A percentile compares a stretch with the other conserved stretches of the same genome.
phyloP scores from a whole-genome alignment of 176 grass and related monocot species.

The Carex parvula region DNA sequence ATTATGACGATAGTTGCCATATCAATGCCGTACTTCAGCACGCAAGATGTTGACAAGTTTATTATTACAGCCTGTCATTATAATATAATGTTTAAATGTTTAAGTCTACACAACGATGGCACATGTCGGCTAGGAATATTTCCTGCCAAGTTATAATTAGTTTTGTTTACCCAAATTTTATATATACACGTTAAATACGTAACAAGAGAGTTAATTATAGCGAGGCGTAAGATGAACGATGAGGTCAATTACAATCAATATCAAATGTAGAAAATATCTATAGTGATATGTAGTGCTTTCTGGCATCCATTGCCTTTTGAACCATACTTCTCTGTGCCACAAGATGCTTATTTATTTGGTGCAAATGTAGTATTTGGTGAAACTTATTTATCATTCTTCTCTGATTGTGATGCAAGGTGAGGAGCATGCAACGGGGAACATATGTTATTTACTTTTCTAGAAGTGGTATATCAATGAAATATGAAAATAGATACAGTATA shows the following conservation, averaged over 20 bases:
- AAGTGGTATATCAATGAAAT: too few species aligned
- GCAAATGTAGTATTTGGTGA: too few species aligned
- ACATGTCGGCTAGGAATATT: neutral
- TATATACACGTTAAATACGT: neutral
- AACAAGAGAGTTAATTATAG: neutral
- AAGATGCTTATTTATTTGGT: too few species aligned
- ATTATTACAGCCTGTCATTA: neutral
- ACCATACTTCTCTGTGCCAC: too few species aligned
- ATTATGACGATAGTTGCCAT: neutral
- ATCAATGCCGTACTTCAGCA: neutral
- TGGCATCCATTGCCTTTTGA: neutral
- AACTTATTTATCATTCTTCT: too few species aligned
- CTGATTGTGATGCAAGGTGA: too few species aligned
- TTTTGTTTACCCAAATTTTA: neutral
- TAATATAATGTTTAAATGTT: neutral
- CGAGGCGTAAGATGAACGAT: neutral
- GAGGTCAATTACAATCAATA: neutral
- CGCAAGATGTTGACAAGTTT: neutral
- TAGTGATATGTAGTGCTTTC: neutral
- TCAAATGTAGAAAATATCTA: neutral
- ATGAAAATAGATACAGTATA: too few species aligned
- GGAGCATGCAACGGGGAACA: too few species aligned
- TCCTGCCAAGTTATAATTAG: neutral
- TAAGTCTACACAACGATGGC: neutral
- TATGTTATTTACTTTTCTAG: too few species aligned